Base-by-base conservation (phyloP, 176 grass and related monocot genomes). In the Areca catechu region DNA sequence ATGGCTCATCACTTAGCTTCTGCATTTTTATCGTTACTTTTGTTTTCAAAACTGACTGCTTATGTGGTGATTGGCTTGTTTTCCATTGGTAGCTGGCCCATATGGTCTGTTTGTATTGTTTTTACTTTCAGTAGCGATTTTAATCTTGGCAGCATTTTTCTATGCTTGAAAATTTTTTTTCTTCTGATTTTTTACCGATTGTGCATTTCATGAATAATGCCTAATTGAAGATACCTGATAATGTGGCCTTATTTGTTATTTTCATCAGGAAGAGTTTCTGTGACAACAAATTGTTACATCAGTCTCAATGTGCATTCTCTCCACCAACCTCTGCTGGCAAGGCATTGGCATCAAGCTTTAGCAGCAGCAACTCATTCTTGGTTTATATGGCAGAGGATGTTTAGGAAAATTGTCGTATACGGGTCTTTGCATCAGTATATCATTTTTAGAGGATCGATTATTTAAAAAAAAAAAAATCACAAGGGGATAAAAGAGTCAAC, bases 261-360 rank as follows among this genome's bases (percentile, higher is more conserved):
- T 16, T 65, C 17, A 16, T 78, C 68, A 91, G 83, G 80, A 82
- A 88, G 62, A 87, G 65, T 22, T 91, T 81, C 69, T 43, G 24
- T 24, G 25, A 70, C 54, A 57, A 61, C 37, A 22, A 60, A 37
- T 62, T 54, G 18, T 62, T 85, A 24, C 61, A 80, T 34, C n/a
- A 69, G 19, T 78, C 65, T 18, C 74, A 85, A 18, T 97, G 84
- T 66, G 86, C 86, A 17, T 91, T 97, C 66, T 74, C 86, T 17
- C 79, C 83, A 2, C 92, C 92, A 63, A 97, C 86, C 16, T 79
- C 80, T 48, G 49, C 50, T 0, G 92, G 86, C 53, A 91, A 84
- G 66, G 65, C 57, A 34, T 77, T 91, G 24, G 92, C 83, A 15
- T 71, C 53, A 47, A 82, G 74, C 12, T 97, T 79, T 80, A 74